A percentile compares a stretch with the other conserved stretches of the same genome.
Conservation (phyloP, 495 filamentous ascomycete genomes). For the Neurospora sp. region DNA sequence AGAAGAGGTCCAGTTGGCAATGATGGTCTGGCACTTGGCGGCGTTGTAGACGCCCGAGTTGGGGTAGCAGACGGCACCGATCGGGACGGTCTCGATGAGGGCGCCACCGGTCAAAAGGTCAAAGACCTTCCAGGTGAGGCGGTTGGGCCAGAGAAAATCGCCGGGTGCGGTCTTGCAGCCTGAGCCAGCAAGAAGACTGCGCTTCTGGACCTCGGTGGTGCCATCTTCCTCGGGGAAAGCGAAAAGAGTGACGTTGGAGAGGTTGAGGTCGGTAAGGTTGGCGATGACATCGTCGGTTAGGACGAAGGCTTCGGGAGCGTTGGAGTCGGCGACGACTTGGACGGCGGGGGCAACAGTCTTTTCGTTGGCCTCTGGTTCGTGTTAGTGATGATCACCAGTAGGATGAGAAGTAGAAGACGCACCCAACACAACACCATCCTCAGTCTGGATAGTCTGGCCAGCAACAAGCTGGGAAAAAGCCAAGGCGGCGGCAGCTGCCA, state of each 20-base stretch:
- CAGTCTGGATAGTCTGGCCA: neutral
- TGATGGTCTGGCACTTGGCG: conserved; percentile 26
- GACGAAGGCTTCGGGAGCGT: neutral
- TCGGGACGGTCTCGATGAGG: conserved; percentile 14
- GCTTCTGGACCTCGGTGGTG: neutral
- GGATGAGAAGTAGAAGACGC: neutral
- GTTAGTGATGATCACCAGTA: neutral
- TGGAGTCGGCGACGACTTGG: neutral
- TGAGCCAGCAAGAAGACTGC: neutral
- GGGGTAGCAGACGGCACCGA: conserved; percentile 34
- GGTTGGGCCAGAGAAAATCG: conserved; percentile 34
- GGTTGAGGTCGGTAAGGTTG: conserved; percentile 8
- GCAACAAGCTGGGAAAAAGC: neutral
- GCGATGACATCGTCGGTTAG: conserved; percentile 9
- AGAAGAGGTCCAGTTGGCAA: conserved; percentile 22
- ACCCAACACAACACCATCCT: neutral
- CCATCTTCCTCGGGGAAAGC: neutral
- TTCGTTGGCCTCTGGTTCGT: conserved; percentile 3
- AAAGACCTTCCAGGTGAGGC: conserved; percentile 32
- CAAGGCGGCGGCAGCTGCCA: neutral
- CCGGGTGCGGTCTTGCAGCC: conserved; percentile 42
- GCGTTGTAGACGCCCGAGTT: conserved; percentile 35
- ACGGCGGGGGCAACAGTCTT: conserved; percentile 9
- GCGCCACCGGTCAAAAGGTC: conserved; percentile 26
- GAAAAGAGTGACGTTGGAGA: conserved; percentile 8